Conservation (phyloP, 495 filamentous ascomycete genomes). For the Evansstolkia leycettana region DNA sequence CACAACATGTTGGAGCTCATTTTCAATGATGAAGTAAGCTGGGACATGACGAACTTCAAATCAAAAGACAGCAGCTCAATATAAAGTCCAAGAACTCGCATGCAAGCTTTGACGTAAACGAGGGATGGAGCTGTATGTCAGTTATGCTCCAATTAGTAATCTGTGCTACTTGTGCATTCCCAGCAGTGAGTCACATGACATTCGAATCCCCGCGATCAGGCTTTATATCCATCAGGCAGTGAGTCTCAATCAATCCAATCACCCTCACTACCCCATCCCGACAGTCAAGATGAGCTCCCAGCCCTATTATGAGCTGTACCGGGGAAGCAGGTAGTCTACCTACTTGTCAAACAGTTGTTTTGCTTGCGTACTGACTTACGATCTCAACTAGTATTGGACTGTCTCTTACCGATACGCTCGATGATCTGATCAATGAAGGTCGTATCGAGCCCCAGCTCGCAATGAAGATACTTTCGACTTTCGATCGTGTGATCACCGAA, state of each 20-base stretch:
- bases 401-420: slow-evolving; percentile 88
- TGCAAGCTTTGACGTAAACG: too few relatives aligned
- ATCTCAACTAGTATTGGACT: slow-evolving; percentile 59
- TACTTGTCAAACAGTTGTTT: not conserved
- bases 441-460: slow-evolving; percentile 95
- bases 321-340: slow-evolving; percentile 77
- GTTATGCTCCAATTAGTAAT: too few relatives aligned
- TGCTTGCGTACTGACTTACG: not conserved
- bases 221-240: too few relatives aligned
- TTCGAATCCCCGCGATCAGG: too few relatives aligned
- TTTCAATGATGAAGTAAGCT: too few relatives aligned
- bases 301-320: slow-evolving; percentile 88
- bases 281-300: slow-evolving; percentile 21
- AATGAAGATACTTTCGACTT: slow-evolving; percentile 92
- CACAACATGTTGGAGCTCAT: not conserved
- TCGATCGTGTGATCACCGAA: slow-evolving; percentile 80
- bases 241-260: not conserved
- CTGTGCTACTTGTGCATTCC: too few relatives aligned
- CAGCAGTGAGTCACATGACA: too few relatives aligned
- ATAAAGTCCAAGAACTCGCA: too few relatives aligned
- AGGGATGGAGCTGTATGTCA: too few relatives aligned
- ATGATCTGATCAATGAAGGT: slow-evolving; percentile 84
- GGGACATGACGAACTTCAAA: too few relatives aligned
- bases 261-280: slow-evolving; percentile 3
- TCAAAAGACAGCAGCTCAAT: too few relatives aligned